phyloP scores from a whole-genome alignment of 2,329 filamentous ascomycete genomes.

The Tolypocladium sp. region DNA sequence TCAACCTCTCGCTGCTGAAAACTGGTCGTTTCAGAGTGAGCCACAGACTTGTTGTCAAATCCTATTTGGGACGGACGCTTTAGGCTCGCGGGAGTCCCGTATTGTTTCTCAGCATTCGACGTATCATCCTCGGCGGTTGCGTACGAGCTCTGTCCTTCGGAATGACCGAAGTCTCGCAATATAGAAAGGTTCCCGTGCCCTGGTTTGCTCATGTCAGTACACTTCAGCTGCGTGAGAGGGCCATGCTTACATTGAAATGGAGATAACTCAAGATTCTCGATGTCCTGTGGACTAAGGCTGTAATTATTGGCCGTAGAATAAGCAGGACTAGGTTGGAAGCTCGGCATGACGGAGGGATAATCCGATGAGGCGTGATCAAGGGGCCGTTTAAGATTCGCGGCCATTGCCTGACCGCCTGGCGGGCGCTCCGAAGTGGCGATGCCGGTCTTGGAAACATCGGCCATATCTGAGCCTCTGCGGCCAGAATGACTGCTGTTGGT shows the following conservation, averaged over 20 bases:
- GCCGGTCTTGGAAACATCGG: neutral
- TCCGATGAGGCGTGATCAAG: slow-evolving; percentile 18
- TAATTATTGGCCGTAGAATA: slow-evolving; percentile 16
- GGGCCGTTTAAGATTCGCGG: neutral
- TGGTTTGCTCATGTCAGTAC: neutral
- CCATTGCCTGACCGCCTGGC: neutral
- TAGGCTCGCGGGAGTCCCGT: neutral
- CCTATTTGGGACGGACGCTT: neutral
- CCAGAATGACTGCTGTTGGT: neutral
- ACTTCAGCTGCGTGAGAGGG: neutral
- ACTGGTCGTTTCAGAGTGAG: slow-evolving; percentile 26
- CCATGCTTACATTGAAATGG: slow-evolving; percentile 21
- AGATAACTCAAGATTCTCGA: slow-evolving; percentile 24
- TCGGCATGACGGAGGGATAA: slow-evolving; percentile 22
- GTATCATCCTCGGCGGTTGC: slow-evolving; percentile 13
- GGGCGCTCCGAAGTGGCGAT: neutral
- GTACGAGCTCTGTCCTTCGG: slow-evolving; percentile 15
- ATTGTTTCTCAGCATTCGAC: neutral
- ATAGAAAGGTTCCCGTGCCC: slow-evolving; percentile 13
- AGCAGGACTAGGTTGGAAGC: slow-evolving; percentile 22
- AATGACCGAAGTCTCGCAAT: slow-evolving; percentile 7
- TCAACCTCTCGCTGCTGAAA: slow-evolving; percentile 28
- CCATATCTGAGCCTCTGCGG: neutral
- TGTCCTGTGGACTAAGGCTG: slow-evolving; percentile 18
- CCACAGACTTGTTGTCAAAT: slow-evolving; percentile 5